Percentiles rank a stretch among this genome's conserved stretches.
Evolutionary conservation across 176 grass and related monocot genomes (phyloP).

Genomic region (Lolium perenne): DNA sequence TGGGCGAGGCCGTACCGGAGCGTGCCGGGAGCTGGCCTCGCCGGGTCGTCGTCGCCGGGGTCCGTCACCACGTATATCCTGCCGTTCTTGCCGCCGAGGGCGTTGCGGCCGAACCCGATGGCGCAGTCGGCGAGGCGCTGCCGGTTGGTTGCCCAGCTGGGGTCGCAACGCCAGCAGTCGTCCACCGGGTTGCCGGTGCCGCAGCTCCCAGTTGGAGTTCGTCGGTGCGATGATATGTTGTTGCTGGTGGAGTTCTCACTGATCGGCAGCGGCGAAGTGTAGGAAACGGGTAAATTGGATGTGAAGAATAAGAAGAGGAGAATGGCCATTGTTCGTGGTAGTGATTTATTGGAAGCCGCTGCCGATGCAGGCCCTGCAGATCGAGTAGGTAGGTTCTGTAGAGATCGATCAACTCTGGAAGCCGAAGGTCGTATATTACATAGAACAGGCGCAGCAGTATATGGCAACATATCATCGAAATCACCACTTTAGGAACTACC

Average conservation of each 20-base stretch:
- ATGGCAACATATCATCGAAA: not conserved
- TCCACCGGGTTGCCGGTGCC: constrained; percentile 54
- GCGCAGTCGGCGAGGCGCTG: constrained; percentile 52
- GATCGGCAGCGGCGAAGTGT: not conserved
- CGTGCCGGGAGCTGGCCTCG: constrained; percentile 33
- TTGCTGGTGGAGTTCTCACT: not conserved
- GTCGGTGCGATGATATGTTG: not conserved
- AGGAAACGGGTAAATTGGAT: not conserved
- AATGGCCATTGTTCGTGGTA: constrained; percentile 3
- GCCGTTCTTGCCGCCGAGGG: constrained; percentile 49
- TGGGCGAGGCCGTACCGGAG: constrained; percentile 52
- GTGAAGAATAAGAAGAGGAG: not conserved
- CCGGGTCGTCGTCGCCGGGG: constrained; percentile 43
- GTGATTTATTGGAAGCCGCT: not conserved
- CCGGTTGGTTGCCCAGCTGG: constrained; percentile 46
- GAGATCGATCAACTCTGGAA: constrained; percentile 13
- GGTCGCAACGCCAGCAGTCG: constrained; percentile 67
- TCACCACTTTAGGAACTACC: constrained; percentile 13
- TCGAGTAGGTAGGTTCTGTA: not conserved
- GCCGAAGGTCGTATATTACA: not conserved
- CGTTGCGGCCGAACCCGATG: constrained; percentile 51
- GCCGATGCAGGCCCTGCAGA: not conserved
- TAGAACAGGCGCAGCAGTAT: not conserved
- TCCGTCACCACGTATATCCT: constrained; percentile 48
- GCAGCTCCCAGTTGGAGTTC: not conserved